Evolutionary conservation across 2,329 filamentous ascomycete species (phyloP), one percentile per base, ranked within the genome.

Genomic region (Epichloe aotearoae): DNA sequence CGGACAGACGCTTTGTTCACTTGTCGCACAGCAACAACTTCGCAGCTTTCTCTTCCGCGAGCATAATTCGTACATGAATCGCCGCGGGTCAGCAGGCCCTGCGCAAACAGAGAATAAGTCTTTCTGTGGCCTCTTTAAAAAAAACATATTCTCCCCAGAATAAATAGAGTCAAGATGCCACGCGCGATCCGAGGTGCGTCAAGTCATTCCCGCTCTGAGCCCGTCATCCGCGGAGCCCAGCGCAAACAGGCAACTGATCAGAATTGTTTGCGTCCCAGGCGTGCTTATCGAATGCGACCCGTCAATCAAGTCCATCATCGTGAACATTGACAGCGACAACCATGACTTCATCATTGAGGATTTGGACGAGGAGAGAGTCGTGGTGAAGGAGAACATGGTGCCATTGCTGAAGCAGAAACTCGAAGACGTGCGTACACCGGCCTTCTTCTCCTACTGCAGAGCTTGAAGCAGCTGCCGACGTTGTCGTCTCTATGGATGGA

Each of bases 231-330:
- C 39, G 2, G 15, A 17, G 8, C 15, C 36, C 45, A n/a, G 10
- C 37, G 15, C 26, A 40, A 7, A 26, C 49, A 17, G 40, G 33
- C 19, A 49, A 14, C 51, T 52, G 45, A 55, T 56, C 43, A 45
- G 37, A 23, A 50, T 37, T 19, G 26, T 43, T 26, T 19, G 26
- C 38, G 11, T 33, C 20, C 10, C 51, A 79, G 86, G 86, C 55
- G 82, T 87, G 30, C 76, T 91, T 56, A 81, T 91, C 66, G 80
- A 88, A 66, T 88, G 84, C 68, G 86, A 91, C 64, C 83, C 86
- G n/a, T 87, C 84, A 43, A 89, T 91, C 75, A 90, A 89, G 68
- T 85, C 86, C 55, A 88, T 90, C 71, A 84, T 91, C 61, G 73
- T 86, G 58, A 85, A 82, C 61, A 86, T 91, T 58, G 83, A 91